Percentiles rank a stretch among this genome's conserved stretches.
Conservation (phyloP, 768 basidiomycete species). For the Tricholoma hemisulphureum region DNA sequence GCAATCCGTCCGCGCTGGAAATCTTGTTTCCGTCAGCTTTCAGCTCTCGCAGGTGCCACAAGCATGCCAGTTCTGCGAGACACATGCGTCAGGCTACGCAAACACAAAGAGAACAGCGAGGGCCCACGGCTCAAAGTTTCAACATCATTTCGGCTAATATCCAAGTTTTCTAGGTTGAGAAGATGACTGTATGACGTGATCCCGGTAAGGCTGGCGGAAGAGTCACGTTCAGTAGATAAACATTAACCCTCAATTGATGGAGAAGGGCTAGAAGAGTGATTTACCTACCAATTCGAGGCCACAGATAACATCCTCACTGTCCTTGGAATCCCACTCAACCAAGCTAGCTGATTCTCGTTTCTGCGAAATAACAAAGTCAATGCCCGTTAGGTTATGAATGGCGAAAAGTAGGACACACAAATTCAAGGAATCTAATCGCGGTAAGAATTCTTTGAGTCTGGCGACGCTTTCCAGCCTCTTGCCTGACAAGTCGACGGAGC, state of each 20-base stretch:
- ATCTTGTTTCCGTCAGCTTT: conserved; percentile 88
- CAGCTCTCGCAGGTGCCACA: conserved; percentile 84
- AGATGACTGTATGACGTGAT: conserved; percentile 89
- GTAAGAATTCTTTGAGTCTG: conserved; percentile 85
- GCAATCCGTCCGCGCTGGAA: conserved; percentile 67
- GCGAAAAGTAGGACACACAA: conserved; percentile 55
- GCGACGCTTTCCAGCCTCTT: conserved; percentile 80
- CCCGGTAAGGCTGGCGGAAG: conserved; percentile 63
- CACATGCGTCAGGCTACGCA: conserved; percentile 7
- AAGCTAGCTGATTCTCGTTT: conserved; percentile 70
- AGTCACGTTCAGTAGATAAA: conserved; percentile 8
- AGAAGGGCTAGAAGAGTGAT: background rate
- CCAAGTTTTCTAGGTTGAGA: conserved; percentile 80
- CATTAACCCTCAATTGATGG: background rate
- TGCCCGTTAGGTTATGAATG: background rate
- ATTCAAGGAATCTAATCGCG: conserved; percentile 68
- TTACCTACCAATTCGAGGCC: conserved; percentile 67
- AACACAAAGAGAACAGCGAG: conserved; percentile 7
- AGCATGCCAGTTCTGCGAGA: conserved; percentile 71
- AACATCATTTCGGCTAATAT: conserved; percentile 87
- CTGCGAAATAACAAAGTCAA: conserved; percentile 34
- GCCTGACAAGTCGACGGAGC: conserved; percentile 67
- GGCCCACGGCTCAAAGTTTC: conserved; percentile 84
- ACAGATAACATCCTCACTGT: conserved; percentile 75
- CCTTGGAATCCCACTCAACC: conserved; percentile 76